phyloP scores from a whole-genome alignment of 176 grass and related monocot species.

The Avena sativa region DNA sequence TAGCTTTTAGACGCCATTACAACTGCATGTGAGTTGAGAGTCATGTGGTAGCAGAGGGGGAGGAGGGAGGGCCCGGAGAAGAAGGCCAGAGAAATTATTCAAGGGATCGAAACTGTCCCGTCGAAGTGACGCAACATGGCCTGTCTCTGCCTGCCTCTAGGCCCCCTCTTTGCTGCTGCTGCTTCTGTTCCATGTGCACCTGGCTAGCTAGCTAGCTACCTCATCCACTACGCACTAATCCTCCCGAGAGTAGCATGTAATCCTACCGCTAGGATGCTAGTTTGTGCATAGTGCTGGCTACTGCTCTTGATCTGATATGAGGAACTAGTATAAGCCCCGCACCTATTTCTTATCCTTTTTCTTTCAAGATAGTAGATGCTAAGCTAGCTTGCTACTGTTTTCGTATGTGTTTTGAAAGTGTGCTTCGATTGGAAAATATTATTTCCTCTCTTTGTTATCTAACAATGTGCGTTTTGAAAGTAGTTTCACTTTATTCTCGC shows the following conservation, averaged over 20 bases:
- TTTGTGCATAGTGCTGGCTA: constrained; percentile 18
- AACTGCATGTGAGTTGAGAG: background rate
- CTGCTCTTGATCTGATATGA: constrained; percentile 29
- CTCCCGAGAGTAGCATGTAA: background rate
- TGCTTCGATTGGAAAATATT: background rate
- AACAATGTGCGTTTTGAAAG: background rate
- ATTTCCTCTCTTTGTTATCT: background rate
- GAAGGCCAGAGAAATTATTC: background rate
- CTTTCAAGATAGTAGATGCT: background rate
- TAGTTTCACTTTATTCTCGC: background rate
- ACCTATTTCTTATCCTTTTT: constrained; percentile 2
- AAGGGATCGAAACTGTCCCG: constrained; percentile 62
- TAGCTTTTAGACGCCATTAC: background rate
- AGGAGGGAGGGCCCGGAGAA: background rate
- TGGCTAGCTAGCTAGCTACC: background rate
- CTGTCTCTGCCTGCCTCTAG: background rate
- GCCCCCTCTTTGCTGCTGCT: background rate
- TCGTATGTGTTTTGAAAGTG: background rate
- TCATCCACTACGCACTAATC: background rate
- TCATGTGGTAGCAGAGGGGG: constrained; percentile 1
- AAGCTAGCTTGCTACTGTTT: background rate
- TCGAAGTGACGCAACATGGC: constrained; percentile 70
- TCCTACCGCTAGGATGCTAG: background rate
- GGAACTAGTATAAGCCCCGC: background rate
- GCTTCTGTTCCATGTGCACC: background rate